phyloP scores from a whole-genome alignment of 2,329 filamentous ascomycete species.

The Cephalotrichum gorgonifer region DNA sequence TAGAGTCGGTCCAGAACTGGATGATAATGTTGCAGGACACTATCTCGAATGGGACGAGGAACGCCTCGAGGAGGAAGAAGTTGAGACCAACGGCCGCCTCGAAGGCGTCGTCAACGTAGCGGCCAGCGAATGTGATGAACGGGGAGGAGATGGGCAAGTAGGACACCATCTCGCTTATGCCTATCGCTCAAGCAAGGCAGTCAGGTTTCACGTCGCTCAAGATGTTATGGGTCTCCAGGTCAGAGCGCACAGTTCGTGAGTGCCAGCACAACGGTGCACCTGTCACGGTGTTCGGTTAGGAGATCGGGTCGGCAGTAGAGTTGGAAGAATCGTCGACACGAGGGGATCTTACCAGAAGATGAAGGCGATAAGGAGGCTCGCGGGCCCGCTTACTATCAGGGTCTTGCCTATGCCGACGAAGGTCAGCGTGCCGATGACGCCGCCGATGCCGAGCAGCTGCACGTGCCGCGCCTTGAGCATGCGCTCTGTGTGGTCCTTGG shows the following conservation, averaged over 20 bases:
- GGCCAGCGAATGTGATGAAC: constrained; percentile 67
- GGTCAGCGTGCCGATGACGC: constrained; percentile 46
- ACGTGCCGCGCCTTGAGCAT: too few species aligned
- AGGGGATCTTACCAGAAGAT: constrained; percentile 33
- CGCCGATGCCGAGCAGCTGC: constrained; percentile 21
- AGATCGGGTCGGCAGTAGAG: too few species aligned
- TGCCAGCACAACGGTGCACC: too few species aligned
- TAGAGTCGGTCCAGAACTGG: constrained; percentile 50
- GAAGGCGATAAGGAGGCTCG: constrained; percentile 48
- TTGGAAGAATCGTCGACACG: constrained; percentile 46
- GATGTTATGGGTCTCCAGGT: too few species aligned
- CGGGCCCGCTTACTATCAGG: constrained; percentile 29
- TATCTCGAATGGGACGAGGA: constrained; percentile 57
- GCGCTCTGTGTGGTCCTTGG: too few species aligned
- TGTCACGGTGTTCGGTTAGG: too few species aligned
- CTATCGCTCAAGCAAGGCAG: neutral
- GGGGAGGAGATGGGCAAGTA: constrained; percentile 68
- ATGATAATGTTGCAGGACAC: constrained; percentile 55
- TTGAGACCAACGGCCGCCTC: constrained; percentile 66
- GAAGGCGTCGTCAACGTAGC: constrained; percentile 66
- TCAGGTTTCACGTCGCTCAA: neutral
- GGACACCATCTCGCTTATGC: constrained; percentile 67
- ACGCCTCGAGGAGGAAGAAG: constrained; percentile 61
- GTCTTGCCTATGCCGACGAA: constrained; percentile 54
- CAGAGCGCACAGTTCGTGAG: too few species aligned